A percentile compares a stretch with the other conserved stretches of the same genome.
These are phyloP conservation scores for Senna siamea DNA, from an alignment of 306 rosid genomes.

Conservation along the genomic window DNA sequence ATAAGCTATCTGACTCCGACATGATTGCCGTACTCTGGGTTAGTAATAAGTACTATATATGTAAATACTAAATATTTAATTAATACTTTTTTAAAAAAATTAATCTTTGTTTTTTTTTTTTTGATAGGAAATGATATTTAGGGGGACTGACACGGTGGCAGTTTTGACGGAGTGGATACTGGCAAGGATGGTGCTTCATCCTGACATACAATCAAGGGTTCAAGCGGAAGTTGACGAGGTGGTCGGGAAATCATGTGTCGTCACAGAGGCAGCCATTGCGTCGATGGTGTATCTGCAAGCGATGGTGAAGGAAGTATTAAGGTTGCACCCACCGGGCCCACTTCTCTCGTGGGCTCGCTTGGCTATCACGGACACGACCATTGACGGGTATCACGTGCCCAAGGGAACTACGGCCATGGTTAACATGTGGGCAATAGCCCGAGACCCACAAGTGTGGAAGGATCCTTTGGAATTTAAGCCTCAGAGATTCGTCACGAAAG, in stretches of 20 bases:
- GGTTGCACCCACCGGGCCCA: slow-evolving; percentile 84
- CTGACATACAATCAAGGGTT: slow-evolving; percentile 52
- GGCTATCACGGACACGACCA: slow-evolving; percentile 49
- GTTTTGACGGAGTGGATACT: slow-evolving; percentile 75
- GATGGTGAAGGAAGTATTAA: slow-evolving; percentile 66
- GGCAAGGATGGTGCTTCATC: slow-evolving; percentile 64
- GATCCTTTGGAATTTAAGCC: slow-evolving; percentile 62
- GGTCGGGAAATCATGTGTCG: slow-evolving; percentile 57
- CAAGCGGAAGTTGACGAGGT: slow-evolving; percentile 61
- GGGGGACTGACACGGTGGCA: slow-evolving; percentile 76
- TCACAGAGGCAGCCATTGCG: slow-evolving; percentile 52
- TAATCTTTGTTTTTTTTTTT: too few relatives aligned
- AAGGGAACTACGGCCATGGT: slow-evolving; percentile 72
- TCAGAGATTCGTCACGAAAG: slow-evolving; percentile 54
- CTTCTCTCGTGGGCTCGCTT: slow-evolving; percentile 88
- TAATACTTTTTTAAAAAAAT: too few relatives aligned
- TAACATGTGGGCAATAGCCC: slow-evolving; percentile 72
- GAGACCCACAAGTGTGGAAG: slow-evolving; percentile 65
- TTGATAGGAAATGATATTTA: slow-evolving; percentile 88
- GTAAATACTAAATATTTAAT: too few relatives aligned
- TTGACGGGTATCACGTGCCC: slow-evolving; percentile 73
- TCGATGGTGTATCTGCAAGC: slow-evolving; percentile 54
- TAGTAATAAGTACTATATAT: background rate
- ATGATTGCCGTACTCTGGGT: slow-evolving; percentile 89
- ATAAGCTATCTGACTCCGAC: slow-evolving; percentile 62